Base-by-base conservation (phyloP, 148 eudicot genomes). In the Nyssa sinensis region DNA sequence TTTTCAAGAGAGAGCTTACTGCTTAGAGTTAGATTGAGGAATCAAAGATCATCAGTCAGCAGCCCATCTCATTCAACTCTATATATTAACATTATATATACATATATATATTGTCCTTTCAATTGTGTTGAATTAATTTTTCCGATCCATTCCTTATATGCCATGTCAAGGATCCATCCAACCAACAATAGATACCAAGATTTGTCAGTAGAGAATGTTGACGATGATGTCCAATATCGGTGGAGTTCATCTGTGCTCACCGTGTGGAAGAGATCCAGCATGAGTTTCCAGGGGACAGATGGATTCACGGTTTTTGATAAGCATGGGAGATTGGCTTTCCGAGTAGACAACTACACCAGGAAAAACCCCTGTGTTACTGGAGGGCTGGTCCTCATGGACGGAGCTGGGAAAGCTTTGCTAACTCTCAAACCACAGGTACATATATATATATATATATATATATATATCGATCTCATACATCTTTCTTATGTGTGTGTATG, bases 231-330 rank as follows among this genome's bases (percentile, higher is more conserved):
- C 12, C 6, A 14, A 11, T 37, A 2, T 5, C n/a, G 33, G 25
- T 19, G 35, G 6, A 58, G 49, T 21, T 51, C 41, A 3, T 44
- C 11, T 39, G 37, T 25, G 24, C 55, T 79, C 3, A 79, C 81
- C 4, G 77, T 79, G 62, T 79, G 81, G 81, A 79, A 79, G 58
- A 79, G 78, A 74, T 79, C 81, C 14, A 79, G 74, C 78, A 79
- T 79, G 78, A 79, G 64, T 58, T 79, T 79, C 70, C 81, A 74
- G 67, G 81, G 81, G 23, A 79, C 81, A 1, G 81, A 79, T 69
- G 81, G 81, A 28, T 79, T 79, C 74, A 79, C 78, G 4, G 81
- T 74, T 33, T 68, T 73, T 39, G 77, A 79, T 51, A 17, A 72
- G 9, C 47, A 39, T 17, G 78, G 81, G 13, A 51, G 41, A 24